Evolutionary conservation across 164 flowering plant species (phyloP), one percentile per base, ranked within the genome.

Genomic region (Aristolochia contorta): DNA sequence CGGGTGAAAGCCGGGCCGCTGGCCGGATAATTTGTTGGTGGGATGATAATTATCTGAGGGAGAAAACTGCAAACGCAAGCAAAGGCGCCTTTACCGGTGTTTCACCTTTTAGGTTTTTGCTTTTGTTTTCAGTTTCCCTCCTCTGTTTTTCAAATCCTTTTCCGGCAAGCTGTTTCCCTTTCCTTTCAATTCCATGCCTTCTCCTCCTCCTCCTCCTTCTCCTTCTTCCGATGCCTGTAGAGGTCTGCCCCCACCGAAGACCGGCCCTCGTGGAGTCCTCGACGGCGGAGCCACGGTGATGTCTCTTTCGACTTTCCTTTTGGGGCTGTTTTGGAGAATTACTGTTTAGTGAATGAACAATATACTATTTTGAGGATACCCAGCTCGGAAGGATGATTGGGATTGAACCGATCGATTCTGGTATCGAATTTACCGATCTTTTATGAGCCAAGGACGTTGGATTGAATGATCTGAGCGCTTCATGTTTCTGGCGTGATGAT

Each of bases 51-150:
- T 37, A 37, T 32, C 43, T 4, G 54, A 47, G 32, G 15, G n/a
- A 47, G 64, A 67, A 78, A 66, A 63, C 74, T 71, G 72, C 32
- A 75, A 68, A 52, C 63, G 24, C 66, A 81, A 81, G 82, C 76
- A 73, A 81, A 69, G 57, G 50, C 19, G 56, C 27, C 47, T 53
- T 22, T 21, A 27, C 15, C 16, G 56, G 30, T 53, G 56, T 22
- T 59, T 61, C 41, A 45, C 50, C 54, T 32, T 61, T 64, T 65
- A 32, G 12, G 43, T 30, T 52, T 45, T 66, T 68, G 61, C 60
- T 61, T 62, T 66, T 65, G 43, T 65, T 47, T 56, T 50, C 62
- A 63, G 65, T 56, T 66, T 69, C 64, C 65, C 67, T 56, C 59
- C 65, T 43, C 49, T 57, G 23, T 54, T 19, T 21, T 53, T 43